Evolutionary conservation across 345 rosid species (phyloP), one percentile per base, ranked within the genome.

Genomic region (Euphorbia tirucalli): DNA sequence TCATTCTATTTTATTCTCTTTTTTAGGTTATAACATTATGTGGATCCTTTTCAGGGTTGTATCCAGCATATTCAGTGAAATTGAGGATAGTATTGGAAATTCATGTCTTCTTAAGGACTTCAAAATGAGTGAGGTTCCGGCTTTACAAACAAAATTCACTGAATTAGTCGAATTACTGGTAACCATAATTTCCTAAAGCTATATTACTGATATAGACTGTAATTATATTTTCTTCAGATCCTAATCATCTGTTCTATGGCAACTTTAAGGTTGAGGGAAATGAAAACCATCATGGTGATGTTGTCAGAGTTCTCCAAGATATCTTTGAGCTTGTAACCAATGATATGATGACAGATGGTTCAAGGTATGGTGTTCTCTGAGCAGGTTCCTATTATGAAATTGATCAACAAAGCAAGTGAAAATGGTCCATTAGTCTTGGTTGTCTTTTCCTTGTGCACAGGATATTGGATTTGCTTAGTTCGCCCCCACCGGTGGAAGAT

Each of bases 241-340:
- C 58, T 19, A 31, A 44, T 64, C 30, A 71, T 55, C 48, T 71
- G 11, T 31, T 63, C 27, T 50, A 41, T 81, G 81, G 52, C 69
- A 37, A 68, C 55, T 69, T 37, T 55, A 75, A 87, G 93, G 83
- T 82, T 71, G 89, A 87, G 81, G 91, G 94, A 79, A 79, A 84
- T 66, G 84, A 84, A 80, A 71, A 78, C 58, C 85, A 85, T 46
- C 83, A 69, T 63, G 73, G 61, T 63, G 83, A 87, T 69, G 91
- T 92, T 72, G 93, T 90, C 72, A 87, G 82, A 78, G 85, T 86
- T 83, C 96, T 94, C 68, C 98, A 94, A 63, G 98, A 94, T 81
- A 87, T 94, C 65, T 92, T 92, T 85, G 97, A 94, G 81, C 81
- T 94, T 22, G 87, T 92, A 62, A 89, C 95, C 66, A 83, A 79